Base-by-base conservation (phyloP, 768 basidiomycete genomes). In the Phaffia australis region DNA sequence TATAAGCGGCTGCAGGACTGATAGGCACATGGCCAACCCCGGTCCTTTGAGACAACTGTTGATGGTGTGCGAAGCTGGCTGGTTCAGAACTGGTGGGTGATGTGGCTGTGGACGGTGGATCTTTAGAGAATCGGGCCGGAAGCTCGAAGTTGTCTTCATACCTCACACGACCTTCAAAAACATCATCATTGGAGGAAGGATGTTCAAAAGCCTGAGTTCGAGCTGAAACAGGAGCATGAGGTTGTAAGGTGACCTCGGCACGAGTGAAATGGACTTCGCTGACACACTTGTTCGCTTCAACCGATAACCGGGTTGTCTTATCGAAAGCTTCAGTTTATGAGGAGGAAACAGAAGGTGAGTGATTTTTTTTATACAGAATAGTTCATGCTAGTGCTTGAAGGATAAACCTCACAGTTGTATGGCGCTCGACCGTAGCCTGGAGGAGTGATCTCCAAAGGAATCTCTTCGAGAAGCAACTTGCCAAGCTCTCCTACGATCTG, bases 371-470 rank as follows among this genome's bases (percentile, higher is more conserved):
- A 32, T 49, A 60, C 7, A 18, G 16, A 42, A 47, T 7, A 25
- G 14, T 30, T 30, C 11, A 30, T 3, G 3, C 30, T 19, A 63
- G 18, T 27, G 42, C 48, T 15, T 14, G 4, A 3, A 19, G 15
- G 25, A 25, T 47, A 52, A 30, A 14, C 16, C 56, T 48, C 8
- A 69, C 78, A 74, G 1, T 80, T 79, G 73, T 93, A 97, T 68
- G 85, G 80, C 16, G 82, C 80, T 21, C 91, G 82, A 1, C 86
- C 81, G 46, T 87, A 79, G 29, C 92, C 92, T 21, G 90, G 89
- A 60, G 85, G 83, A 0, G 89, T 89, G 23, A 78, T 76, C n/a
- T 87, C 85, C 68, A 88, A 83, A 1, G 89, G 84, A 18, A 95
- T 86, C 80, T 87, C 88, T 83, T 81, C 79, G 49, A 81, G 75